Base-by-base conservation (phyloP, 2,329 filamentous ascomycete species). In the Fusarium brevicatenulatum region DNA sequence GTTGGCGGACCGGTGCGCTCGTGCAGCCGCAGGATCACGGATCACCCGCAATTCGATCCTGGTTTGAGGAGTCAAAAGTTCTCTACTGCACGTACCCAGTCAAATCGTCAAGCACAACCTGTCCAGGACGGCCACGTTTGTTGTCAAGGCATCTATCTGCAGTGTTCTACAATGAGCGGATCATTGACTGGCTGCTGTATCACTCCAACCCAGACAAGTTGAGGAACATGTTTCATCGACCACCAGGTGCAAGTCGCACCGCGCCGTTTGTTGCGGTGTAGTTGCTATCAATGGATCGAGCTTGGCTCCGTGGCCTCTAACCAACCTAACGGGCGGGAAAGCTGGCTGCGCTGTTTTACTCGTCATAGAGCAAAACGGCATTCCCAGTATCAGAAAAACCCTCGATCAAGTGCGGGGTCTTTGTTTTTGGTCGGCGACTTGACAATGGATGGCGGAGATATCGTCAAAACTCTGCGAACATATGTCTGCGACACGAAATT, bases 1-100 rank as follows among this genome's bases (percentile, higher is more conserved):
- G 75, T 79, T 68, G 71, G 73, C 73, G 80, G 79, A 80, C 80
- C 79, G 79, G 79, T 78, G 78, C 80, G 80, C 78, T 78, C 78
- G 66, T 81, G 77, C 80, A 81, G 77, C 72, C 78, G 80, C 75
- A 79, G 78, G 71, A 79, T 80, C 73, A 79, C 32, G 44, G 53
- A 59, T 50, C 46, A 71, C 75, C 79, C 78, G 76, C 79, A 76
- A 80, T 52, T 78, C 76, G 72, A 77, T 73, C 72, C 72, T 76
- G 52, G 68, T 60, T 73, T 69, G 65, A 25, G n/a, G 12, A 36
- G 68, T 30, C 65, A 67, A 69, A 65, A 44, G 57, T 64, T 63
- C 63, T 55, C 28, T 37, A 25, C 44, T n/a, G 47, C 56, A 54
- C 37, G 42, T 64, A 54, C 32, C 56, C 60, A 60, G 59, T 68